Conservation (phyloP, 2,329 filamentous ascomycete genomes). For the Calonectria ilicicola region DNA sequence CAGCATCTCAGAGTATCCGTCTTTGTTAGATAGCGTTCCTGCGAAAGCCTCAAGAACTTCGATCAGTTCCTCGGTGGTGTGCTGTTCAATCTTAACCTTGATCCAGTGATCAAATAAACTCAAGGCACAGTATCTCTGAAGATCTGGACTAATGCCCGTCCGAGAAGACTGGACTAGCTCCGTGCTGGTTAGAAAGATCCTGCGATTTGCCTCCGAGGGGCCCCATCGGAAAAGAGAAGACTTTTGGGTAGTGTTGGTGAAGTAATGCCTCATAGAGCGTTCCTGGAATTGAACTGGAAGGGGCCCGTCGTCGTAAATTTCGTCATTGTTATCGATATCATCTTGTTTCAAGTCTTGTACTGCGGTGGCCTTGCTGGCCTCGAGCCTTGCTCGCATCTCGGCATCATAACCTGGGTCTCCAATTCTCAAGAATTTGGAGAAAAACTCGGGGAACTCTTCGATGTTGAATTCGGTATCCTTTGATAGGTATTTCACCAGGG, state of each 20-base stretch:
- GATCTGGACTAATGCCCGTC: background rate
- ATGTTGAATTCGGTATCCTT: constrained; percentile 35
- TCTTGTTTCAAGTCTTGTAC: constrained; percentile 36
- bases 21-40: background rate
- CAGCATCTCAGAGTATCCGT: background rate
- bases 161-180: background rate
- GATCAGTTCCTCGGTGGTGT: background rate
- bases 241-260: constrained; percentile 18
- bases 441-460: constrained; percentile 42
- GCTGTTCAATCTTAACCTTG: background rate
- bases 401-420: constrained; percentile 41
- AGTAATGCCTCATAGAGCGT: constrained; percentile 45
- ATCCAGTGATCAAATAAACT: background rate
- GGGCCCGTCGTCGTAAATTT: constrained; percentile 40
- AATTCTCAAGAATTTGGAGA: constrained; percentile 41
- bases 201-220: constrained; percentile 40
- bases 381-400: constrained; percentile 23
- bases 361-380: constrained; percentile 9
- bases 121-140: background rate
- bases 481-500: constrained; percentile 33
- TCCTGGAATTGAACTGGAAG: constrained; percentile 45
- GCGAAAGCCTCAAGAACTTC: background rate
- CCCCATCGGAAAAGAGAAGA: constrained; percentile 12
- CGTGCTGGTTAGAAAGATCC: constrained; percentile 34
- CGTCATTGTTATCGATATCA: constrained; percentile 20